Percentiles rank a stretch among this genome's conserved stretches.
These are phyloP conservation scores for Solanum sejunctum DNA, from an alignment of 257 asterid genomes.

Conservation along the genomic window DNA sequence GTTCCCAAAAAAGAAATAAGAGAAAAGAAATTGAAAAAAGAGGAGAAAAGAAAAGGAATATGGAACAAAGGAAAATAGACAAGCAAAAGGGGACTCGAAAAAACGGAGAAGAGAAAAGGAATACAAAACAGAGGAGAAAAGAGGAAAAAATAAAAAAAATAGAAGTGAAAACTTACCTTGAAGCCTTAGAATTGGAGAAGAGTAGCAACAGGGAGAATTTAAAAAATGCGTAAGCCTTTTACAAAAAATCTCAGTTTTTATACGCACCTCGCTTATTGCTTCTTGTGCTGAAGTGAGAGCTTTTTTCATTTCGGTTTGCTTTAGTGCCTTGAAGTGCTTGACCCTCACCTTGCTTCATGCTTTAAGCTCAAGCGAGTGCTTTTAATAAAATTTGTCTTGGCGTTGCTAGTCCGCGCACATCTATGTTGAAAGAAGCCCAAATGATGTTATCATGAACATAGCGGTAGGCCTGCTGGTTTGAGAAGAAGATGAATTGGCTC, in stretches of 20 bases:
- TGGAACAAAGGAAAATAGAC: not conserved
- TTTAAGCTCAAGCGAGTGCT: not conserved
- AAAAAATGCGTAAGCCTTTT: not conserved
- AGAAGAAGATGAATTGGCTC: not conserved
- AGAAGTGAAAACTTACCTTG: not conserved
- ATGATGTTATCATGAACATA: not conserved
- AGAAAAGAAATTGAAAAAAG: not conserved
- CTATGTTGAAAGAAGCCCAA: not conserved
- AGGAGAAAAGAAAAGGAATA: not conserved
- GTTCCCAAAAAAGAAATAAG: too few relatives aligned
- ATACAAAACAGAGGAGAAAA: not conserved
- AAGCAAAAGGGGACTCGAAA: too few relatives aligned
- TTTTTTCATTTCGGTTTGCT: not conserved
- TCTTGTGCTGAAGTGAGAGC: not conserved
- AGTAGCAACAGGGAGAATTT: not conserved
- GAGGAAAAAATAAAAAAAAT: not conserved
- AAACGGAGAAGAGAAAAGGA: not conserved
- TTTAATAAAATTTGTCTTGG: not conserved
- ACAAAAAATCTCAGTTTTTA: not conserved
- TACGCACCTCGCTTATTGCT: not conserved
- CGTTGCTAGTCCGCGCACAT: not conserved
- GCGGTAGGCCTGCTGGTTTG: not conserved
- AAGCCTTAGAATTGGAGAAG: not conserved
- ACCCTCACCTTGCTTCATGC: not conserved
- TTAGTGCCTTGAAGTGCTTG: not conserved